phyloP scores from a whole-genome alignment of 805 yeast species.

The Kregervanrija delftensis region DNA sequence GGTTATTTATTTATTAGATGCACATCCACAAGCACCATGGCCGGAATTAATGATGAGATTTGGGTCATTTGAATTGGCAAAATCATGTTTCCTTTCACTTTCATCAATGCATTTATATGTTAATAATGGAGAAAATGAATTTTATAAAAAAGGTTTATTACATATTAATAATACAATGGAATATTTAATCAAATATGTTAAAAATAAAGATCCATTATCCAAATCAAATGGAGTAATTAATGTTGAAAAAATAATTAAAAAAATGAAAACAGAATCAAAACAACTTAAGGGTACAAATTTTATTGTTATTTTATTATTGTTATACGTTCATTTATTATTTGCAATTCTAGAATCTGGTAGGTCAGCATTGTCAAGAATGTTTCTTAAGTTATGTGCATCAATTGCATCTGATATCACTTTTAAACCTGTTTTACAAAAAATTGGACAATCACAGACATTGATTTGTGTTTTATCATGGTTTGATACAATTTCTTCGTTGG shows the following conservation, averaged over 20 bases:
- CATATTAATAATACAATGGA: constrained; percentile 54
- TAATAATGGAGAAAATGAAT: constrained; percentile 44
- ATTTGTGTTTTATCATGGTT: constrained; percentile 53
- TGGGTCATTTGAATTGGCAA: constrained; percentile 51
- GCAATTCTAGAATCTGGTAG: constrained; percentile 49
- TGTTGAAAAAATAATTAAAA: constrained; percentile 30
- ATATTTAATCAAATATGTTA: constrained; percentile 40
- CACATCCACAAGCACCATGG: constrained; percentile 58
- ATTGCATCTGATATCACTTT: constrained; percentile 43
- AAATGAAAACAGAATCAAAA: constrained; percentile 31
- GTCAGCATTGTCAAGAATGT: constrained; percentile 42
- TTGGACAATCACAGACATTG: constrained; percentile 42
- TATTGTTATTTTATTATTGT: constrained; percentile 42
- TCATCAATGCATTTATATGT: constrained; percentile 55
- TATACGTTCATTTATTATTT: constrained; percentile 49
- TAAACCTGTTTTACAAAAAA: constrained; percentile 34
- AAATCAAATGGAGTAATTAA: constrained; percentile 9
- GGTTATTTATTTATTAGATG: constrained; percentile 46
- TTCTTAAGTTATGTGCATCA: constrained; percentile 42
- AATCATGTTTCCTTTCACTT: constrained; percentile 50
- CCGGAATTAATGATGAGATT: constrained; percentile 51
- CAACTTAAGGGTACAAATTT: constrained; percentile 33
- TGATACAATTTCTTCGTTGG: constrained; percentile 50
- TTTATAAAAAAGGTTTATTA: constrained; percentile 43
- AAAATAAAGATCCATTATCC: constrained; percentile 9